Percentiles rank a stretch among this genome's conserved stretches.
Conservation (phyloP, 1,139 yeast genomes). For the Scheffersomyces parashehatae region DNA sequence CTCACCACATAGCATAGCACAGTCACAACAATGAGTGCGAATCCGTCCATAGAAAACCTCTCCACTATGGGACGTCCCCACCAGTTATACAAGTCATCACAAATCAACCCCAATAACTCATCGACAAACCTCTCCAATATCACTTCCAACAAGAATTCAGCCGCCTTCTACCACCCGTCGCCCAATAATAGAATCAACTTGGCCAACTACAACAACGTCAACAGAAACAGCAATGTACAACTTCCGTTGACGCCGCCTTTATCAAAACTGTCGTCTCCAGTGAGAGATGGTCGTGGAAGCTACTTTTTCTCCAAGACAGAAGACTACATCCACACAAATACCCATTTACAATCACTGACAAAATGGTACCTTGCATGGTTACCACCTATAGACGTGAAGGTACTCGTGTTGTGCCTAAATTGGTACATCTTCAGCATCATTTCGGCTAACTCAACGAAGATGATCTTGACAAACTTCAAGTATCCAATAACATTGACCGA, state of each 20-base stretch:
- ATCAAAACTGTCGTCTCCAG: slow-evolving; percentile 36
- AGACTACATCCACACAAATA: not conserved
- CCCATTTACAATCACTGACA: not conserved
- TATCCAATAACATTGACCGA: slow-evolving; percentile 87
- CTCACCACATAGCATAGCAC: not conserved
- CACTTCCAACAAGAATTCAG: slow-evolving; percentile 6
- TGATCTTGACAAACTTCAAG: slow-evolving; percentile 64
- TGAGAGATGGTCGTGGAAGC: slow-evolving; percentile 14
- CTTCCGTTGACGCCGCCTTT: slow-evolving; percentile 40
- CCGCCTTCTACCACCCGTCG: slow-evolving; percentile 16
- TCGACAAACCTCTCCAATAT: slow-evolving; percentile 23
- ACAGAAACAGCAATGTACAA: slow-evolving; percentile 8
- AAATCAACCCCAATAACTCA: slow-evolving; percentile 27
- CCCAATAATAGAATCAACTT: slow-evolving; percentile 18
- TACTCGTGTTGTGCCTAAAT: slow-evolving; percentile 51
- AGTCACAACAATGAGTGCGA: not conserved
- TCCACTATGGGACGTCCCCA: not conserved
- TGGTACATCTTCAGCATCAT: slow-evolving; percentile 87
- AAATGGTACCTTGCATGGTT: slow-evolving; percentile 8
- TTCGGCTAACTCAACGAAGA: slow-evolving; percentile 78
- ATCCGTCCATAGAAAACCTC: not conserved
- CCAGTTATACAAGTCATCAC: slow-evolving; percentile 10
- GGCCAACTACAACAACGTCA: slow-evolving; percentile 10
- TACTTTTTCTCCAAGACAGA: not conserved
- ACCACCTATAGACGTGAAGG: slow-evolving; percentile 32